Evolutionary conservation across 179 eudicot species (phyloP), one percentile per base, ranked within the genome.

Genomic region (Spinacia oleracea): DNA sequence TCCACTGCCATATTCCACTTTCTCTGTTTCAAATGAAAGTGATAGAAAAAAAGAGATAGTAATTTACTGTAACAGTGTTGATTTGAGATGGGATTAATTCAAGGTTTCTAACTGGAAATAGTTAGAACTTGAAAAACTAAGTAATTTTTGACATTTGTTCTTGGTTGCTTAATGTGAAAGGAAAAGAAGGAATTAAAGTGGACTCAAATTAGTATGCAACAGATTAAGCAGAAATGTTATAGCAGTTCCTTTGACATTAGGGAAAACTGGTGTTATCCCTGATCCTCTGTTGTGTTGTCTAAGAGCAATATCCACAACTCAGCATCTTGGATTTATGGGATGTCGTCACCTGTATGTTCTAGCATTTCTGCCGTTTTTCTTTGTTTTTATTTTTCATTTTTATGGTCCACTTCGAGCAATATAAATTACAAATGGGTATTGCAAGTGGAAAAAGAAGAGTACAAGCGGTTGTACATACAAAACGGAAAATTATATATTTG

Each of bases 1-100:
- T 85, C 78, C 42, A 78, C 83, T 56, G 85, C 81, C 88, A 83
- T 43, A 46, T 31, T 70, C 35, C 53, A 46, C 51, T 46, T 15
- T 16, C 15, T 59, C 29, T 7, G 27, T 29, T 48, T 35, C 80
- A 34, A 73, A n/a, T 16, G 76, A 73, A 11, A 34, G 21, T 21
- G 31, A 40, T 3, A 9, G 51, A 25, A 43, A 9, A 35, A 35
- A 35, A 4, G 72, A 70, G 35, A 46, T 35, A 15, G 21, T 20
- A 21, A n/a, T 42, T 70, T 45, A n/a, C n/a, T n/a, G n/a, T 42
- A 8, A 20, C 27, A 25, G 8, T 16, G 18, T 25, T 71, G 56
- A 71, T 71, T 71, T 27, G 40, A 48, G 70, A 43, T 62, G 51
- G 12, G 20, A 16, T 23, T 7, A 7, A 27, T 60, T 46, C 48